These are phyloP conservation scores for Pseudevernia furfuracea DNA, from an alignment of 495 filamentous ascomycete species.

Conservation along the genomic window DNA sequence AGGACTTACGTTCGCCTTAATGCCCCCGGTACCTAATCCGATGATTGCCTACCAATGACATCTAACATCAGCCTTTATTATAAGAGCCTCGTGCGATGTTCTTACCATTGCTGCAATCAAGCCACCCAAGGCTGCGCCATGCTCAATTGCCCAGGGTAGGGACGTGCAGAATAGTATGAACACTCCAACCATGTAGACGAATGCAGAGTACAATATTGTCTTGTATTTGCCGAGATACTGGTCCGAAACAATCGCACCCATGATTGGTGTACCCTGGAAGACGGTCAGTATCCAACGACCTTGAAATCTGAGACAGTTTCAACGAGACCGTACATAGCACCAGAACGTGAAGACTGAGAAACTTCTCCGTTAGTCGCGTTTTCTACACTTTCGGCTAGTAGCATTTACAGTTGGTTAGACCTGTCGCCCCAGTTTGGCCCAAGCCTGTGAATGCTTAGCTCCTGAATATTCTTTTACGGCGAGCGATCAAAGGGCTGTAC, in stretches of 20 bases:
- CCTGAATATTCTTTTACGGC: background rate
- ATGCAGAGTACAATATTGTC: conserved; percentile 53
- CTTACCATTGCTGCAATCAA: conserved; percentile 41
- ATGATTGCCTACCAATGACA: conserved; percentile 31
- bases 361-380: background rate
- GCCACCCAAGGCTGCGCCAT: conserved; percentile 43
- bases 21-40: conserved; percentile 55
- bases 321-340: conserved; percentile 66
- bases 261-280: conserved; percentile 48
- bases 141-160: conserved; percentile 38
- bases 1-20: conserved; percentile 58
- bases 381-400: background rate
- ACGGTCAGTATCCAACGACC: conserved; percentile 50
- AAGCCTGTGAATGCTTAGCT: conserved; percentile 26
- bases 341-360: conserved; percentile 41
- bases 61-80: background rate
- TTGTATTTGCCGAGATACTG: conserved; percentile 61
- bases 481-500: conserved; percentile 31
- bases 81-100: background rate
- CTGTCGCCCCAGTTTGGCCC: conserved; percentile 47
- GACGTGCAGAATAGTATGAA: conserved; percentile 45
- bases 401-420: conserved; percentile 39
- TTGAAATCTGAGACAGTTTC: conserved; percentile 59
- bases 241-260: conserved; percentile 67
- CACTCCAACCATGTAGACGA: conserved; percentile 42